Percentiles rank a stretch among this genome's conserved stretches.
phyloP scores from a whole-genome alignment of 2,329 filamentous ascomycete genomes.

The Xylariomycetidae sp. region DNA sequence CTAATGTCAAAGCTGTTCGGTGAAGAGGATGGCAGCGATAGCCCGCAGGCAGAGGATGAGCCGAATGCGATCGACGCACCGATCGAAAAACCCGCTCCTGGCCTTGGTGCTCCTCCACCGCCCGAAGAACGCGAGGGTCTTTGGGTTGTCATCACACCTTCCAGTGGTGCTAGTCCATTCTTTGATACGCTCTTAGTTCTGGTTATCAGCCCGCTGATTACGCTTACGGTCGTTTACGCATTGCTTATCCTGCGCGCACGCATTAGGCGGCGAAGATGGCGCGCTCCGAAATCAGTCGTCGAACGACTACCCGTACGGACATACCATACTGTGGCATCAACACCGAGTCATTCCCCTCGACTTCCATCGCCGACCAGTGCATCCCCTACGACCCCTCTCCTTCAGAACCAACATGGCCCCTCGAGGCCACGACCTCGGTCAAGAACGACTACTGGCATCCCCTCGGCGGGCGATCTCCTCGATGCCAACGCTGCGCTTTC shows the following conservation, averaged over 20 bases:
- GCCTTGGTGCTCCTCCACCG: constrained; percentile 24
- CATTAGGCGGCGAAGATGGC: constrained; percentile 84
- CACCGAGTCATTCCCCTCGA: constrained; percentile 51
- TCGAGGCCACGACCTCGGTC: constrained; percentile 55
- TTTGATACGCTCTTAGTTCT: constrained; percentile 94
- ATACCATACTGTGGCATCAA: constrained; percentile 75
- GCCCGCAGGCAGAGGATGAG: constrained; percentile 24
- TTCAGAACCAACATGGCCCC: constrained; percentile 49
- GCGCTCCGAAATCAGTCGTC: constrained; percentile 94
- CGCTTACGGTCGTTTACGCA: constrained; percentile 86
- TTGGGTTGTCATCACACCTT: constrained; percentile 94
- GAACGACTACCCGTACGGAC: constrained; percentile 91
- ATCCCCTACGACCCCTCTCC: constrained; percentile 73
- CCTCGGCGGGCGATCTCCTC: constrained; percentile 42
- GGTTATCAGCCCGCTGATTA: constrained; percentile 90
- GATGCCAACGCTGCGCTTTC: constrained; percentile 37
- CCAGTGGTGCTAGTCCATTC: constrained; percentile 84
- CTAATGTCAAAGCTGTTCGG: constrained; percentile 47
- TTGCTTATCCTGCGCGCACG: constrained; percentile 81
- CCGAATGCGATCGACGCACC: constrained; percentile 18
- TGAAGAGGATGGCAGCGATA: constrained; percentile 32
- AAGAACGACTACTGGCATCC: constrained; percentile 56
- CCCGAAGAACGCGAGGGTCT: constrained; percentile 63
- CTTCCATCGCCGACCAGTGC: constrained; percentile 58
- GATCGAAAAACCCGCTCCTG: constrained; percentile 14